Evolutionary conservation across 75 land plant genomes (phyloP), one percentile per base, ranked within the genome.

Genomic region (Ceratopteris richardii): DNA sequence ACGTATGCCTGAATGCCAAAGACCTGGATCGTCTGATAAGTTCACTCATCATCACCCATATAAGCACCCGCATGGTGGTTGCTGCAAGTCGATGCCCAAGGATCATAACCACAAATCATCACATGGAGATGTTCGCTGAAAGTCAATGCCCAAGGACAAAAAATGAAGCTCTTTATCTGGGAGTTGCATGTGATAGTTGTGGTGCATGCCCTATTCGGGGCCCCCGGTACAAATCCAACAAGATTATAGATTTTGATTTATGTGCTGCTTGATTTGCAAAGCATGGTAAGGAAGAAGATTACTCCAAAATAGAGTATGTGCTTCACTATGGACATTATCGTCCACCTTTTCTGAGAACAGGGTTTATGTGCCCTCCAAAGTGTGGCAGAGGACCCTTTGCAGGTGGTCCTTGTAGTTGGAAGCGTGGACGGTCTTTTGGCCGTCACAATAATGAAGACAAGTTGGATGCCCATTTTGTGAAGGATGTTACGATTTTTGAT

Each of bases 401-500:
- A 5, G 13, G 50, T 46, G 50, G 50, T 21, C 50, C 50, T 46
- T 46, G 17, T 46, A 17, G 22, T 6, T 46, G 50, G 50, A 46
- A 14, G 17, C 12, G 13, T 5, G 50, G 17, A 3, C 22, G 18
- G 2, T 2, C 50, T 18, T 18, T 46, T n/a, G 50, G 50, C 3
- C n/a, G n/a, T n/a, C 18, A 21, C 3, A 17, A 46, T 18, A 17
- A 46, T 5, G 13, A n/a, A 4, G 17, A 21, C 2, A 16, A 69
- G 74, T 10, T 85, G 18, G 85, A 81, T 40, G 85, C 90, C 42
- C 81, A 83, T 13, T 94, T 90, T 48, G 68, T 89, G 30, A 58
- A 71, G 56, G 98, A 94, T 71, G 90, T 89, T 11, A 86, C 77
- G 42, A 74, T 94, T 48, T 51, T 77, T 19, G 98, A 89, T 73